These are phyloP conservation scores for Corylus americana DNA, from an alignment of 306 rosid species.

Conservation along the genomic window DNA sequence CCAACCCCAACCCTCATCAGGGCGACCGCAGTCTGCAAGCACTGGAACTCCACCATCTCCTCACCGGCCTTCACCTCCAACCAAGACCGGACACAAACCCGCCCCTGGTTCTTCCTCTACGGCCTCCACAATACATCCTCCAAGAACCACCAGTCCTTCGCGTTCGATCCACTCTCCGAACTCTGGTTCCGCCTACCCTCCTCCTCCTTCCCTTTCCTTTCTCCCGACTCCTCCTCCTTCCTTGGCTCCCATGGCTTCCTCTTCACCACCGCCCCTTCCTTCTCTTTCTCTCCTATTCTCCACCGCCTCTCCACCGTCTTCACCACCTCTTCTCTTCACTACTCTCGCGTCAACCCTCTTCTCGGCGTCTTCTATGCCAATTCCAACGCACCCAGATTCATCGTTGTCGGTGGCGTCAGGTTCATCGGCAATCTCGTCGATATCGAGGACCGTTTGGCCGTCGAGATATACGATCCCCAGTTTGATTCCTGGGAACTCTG, in stretches of 20 bases:
- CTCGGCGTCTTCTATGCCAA: constrained; percentile 52
- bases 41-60: constrained; percentile 62
- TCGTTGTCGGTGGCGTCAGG: constrained; percentile 76
- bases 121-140: constrained; percentile 82
- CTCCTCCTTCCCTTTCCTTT: constrained; percentile 20
- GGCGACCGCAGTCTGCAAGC: constrained; percentile 68
- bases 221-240: constrained; percentile 58
- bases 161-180: constrained; percentile 71
- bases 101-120: constrained; percentile 80
- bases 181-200: constrained; percentile 68
- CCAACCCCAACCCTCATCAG: constrained; percentile 59
- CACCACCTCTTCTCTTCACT: constrained; percentile 58
- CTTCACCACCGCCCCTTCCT: constrained; percentile 65
- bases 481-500: constrained; percentile 53
- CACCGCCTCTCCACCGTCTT: constrained; percentile 37
- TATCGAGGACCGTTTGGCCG: constrained; percentile 74
- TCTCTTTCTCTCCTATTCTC: constrained; percentile 54
- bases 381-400: constrained; percentile 32
- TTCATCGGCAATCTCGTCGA: constrained; percentile 76
- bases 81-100: constrained; percentile 1
- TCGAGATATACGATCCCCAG: constrained; percentile 64
- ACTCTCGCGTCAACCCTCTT: constrained; percentile 75
- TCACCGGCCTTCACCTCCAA: constrained; percentile 43
- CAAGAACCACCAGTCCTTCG: constrained; percentile 73
- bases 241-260: constrained; percentile 59